Conservation (phyloP, 352 stramenopile species). For the Phytophthora crassamura region DNA sequence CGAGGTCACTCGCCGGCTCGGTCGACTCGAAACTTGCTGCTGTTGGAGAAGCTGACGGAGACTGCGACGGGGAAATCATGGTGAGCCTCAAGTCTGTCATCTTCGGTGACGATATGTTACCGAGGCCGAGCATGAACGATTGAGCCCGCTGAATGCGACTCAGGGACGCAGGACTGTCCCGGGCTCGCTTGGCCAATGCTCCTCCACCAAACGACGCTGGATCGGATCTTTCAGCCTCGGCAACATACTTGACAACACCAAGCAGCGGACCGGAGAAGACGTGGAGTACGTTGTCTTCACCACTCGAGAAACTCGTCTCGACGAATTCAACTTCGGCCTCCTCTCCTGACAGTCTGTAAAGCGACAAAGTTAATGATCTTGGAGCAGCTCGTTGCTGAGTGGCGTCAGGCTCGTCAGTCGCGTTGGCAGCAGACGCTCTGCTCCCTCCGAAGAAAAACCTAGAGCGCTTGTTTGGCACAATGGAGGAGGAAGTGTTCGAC, state of each 20-base stretch:
- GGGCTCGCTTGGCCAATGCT: conserved; percentile 27
- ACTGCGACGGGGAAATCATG: conserved; percentile 30
- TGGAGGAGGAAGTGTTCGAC: conserved; percentile 44
- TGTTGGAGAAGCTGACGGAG: conserved; percentile 20
- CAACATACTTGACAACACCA: conserved; percentile 66
- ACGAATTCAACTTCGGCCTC: conserved; percentile 60
- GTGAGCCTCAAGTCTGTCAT: conserved; percentile 37
- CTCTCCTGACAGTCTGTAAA: conserved; percentile 41
- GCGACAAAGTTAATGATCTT: conserved; percentile 39
- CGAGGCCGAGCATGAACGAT: conserved; percentile 54
- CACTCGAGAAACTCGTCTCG: conserved; percentile 54
- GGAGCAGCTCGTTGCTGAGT: conserved; percentile 47
- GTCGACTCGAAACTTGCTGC: conserved; percentile 18
- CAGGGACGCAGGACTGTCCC: conserved; percentile 40
- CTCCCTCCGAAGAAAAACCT: conserved; percentile 77
- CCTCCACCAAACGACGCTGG: conserved; percentile 18
- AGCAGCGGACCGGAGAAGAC: conserved; percentile 77
- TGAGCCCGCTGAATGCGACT: conserved; percentile 59
- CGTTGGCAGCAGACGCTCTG: conserved; percentile 32
- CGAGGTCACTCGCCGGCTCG: conserved; percentile 48
- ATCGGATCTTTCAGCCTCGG: conserved; percentile 22
- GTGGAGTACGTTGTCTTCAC: conserved; percentile 68
- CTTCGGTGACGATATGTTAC: conserved; percentile 45
- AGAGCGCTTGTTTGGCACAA: conserved; percentile 49
- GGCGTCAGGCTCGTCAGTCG: conserved; percentile 37